Percentiles rank a stretch among this genome's conserved stretches.
Conservation (phyloP, 2,329 filamentous ascomycete species). For the Sordariomycetes sp. region DNA sequence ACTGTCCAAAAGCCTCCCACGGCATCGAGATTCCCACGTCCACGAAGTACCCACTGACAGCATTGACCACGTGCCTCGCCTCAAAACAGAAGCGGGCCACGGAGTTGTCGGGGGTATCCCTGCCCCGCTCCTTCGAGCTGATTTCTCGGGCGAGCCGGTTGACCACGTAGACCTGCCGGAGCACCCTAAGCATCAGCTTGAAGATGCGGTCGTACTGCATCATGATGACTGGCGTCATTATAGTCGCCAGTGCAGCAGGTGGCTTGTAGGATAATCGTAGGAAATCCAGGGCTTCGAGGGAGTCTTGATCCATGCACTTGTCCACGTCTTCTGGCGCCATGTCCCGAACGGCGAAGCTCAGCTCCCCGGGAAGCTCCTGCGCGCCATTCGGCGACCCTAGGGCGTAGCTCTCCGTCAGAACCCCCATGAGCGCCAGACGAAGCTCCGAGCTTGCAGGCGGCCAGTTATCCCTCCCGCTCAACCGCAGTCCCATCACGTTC, state of each 20-base stretch:
- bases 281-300: constrained; percentile 86
- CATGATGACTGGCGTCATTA: constrained; percentile 62
- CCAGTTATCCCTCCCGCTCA: constrained; percentile 77
- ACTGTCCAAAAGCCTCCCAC: constrained; percentile 61
- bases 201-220: constrained; percentile 81
- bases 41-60: constrained; percentile 67
- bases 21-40: constrained; percentile 63
- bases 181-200: constrained; percentile 62
- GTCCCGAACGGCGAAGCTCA: constrained; percentile 79
- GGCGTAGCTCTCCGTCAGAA: constrained; percentile 65
- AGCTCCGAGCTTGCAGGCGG: constrained; percentile 90
- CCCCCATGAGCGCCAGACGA: constrained; percentile 77
- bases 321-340: constrained; percentile 70
- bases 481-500: constrained; percentile 67
- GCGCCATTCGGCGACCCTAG: constrained; percentile 9
- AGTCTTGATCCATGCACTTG: constrained; percentile 70
- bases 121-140: constrained; percentile 24
- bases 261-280: constrained; percentile 77
- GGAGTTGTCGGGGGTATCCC: constrained; percentile 22
- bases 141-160: constrained; percentile 53
- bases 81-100: constrained; percentile 58
- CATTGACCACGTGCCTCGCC: constrained; percentile 68
- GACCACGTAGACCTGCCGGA: constrained; percentile 70
- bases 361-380: constrained; percentile 49
- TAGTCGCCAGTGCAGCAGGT: constrained; percentile 55